Base-by-base conservation (phyloP, 2,329 filamentous ascomycete genomes). In the Colletotrichum sp. region DNA sequence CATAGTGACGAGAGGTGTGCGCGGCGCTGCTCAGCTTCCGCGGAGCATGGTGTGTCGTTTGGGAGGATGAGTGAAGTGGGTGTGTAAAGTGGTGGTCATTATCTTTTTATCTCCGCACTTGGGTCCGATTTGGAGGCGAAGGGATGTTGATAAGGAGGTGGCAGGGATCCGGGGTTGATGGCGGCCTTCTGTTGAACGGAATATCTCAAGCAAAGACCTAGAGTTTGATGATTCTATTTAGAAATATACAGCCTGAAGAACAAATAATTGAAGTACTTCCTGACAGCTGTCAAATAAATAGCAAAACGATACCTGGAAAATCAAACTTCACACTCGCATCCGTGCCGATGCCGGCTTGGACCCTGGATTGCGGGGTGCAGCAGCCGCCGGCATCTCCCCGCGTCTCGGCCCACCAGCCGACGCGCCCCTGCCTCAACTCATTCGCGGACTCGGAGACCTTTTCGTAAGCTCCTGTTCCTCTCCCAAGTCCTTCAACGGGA, bases 391-490 rank as follows among this genome's bases (percentile, higher is more conserved):
- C 58, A n/a, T n/a, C 13, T 28, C 58, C 58, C 30, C 58, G n/a
- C 30, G n/a, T 28, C 18, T n/a, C 28, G 30, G 64, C 24, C 64
- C 26, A 26, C 30, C 15, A 34, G 8, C 58, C 21, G 5, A 24
- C 13, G 9, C 13, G 15, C 26, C 21, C 52, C 21, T 1, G 21
- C 7, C 55, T 58, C 55, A 21, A 21, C n/a, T 4, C 15, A 32
- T 13, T 70, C 48, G 36, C 1, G 48, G 21, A 28, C 60, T 71
- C 6, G 26, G 10, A 12, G 28, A 48, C 9, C 67, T 48, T 5
- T 13, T 16, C 34, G 58, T 18, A 5, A 76, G 74, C 58, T 74
- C 74, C 8, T 63, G 74, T 32, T 70, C 71, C 16, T 74, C 71
- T 0, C 24, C 15, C 2, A 36, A 9, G 26, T 55, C 43, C 18